Evolutionary conservation across 495 filamentous ascomycete species (phyloP), one percentile per base, ranked within the genome.

Genomic region (Lasiosphaeria miniovina): DNA sequence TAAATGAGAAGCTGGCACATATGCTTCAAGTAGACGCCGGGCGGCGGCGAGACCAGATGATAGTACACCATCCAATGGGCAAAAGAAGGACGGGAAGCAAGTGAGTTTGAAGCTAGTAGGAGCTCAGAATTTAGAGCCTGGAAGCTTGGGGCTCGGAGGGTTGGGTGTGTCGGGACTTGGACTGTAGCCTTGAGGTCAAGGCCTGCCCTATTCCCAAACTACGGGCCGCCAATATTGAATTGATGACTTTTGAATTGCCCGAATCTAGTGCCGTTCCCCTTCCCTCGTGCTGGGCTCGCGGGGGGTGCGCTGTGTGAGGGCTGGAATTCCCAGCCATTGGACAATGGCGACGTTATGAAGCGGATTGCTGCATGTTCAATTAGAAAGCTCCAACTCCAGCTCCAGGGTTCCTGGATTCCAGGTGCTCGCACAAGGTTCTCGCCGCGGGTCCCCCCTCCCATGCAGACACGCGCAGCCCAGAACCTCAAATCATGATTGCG

Each of bases 231-330:
- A 52, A 51, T 48, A 58, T 58, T 55, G 55, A 55, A 49, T 58
- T 65, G 58, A 61, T 58, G 59, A 61, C 35, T 24, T 55, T 32
- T 31, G 58, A 61, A 59, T 65, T 57, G 52, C 34, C 52, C 59
- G 45, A 65, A 58, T 65, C 62, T 65, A 32, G 40, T 55, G 62
- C 62, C 63, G 60, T 62, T 43, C 55, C 61, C 50, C 55, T 52
- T 62, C 51, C 55, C 63, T 61, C 59, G 54, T 62, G 59, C 61
- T 59, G 60, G 60, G 56, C 59, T 65, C 61, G 63, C 56, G 55
- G 56, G 4, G 52, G 57, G 36, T 17, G 43, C 45, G 43, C 45
- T 45, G 52, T 55, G 60, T 53, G 51, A 65, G 46, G 62, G 63
- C 46, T 63, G 60, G 56, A 41, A 54, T 54, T 38, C 17, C 51